These are phyloP conservation scores for Nymphaea thermarum DNA, from an alignment of 164 flowering plant genomes.

Conservation along the genomic window DNA sequence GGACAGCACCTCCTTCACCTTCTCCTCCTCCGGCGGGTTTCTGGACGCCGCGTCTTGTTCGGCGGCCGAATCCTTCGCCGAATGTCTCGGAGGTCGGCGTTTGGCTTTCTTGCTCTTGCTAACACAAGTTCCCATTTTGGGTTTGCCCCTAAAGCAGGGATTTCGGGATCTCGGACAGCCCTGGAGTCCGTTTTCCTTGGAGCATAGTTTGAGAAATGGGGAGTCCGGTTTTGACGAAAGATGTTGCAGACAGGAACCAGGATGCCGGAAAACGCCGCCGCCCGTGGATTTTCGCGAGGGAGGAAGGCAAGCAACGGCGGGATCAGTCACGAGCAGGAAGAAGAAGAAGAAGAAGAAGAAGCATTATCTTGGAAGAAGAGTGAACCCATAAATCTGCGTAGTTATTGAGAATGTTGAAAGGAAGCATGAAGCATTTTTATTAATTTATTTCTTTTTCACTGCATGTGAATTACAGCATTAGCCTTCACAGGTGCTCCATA, in stretches of 20 bases:
- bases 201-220: not conserved
- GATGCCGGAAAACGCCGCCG: not conserved
- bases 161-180: not conserved
- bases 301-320: not conserved
- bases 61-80: not conserved
- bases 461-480: no score
- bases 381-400: no score
- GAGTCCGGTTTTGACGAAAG: not conserved
- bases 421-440: no score
- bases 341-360: no score
- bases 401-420: no score
- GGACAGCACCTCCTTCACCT: slow-evolving; percentile 1
- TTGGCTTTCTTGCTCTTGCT: not conserved
- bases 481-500: no score
- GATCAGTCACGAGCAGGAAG: no score
- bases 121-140: not conserved
- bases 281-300: not conserved
- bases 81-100: not conserved
- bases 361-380: no score
- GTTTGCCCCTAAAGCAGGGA: not conserved
- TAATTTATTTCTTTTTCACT: no score
- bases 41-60: not conserved
- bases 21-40: slow-evolving; percentile 1
- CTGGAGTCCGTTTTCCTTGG: not conserved
- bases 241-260: not conserved